Conservation (phyloP, 768 basidiomycete genomes). For the Russula griseocarnosa region DNA sequence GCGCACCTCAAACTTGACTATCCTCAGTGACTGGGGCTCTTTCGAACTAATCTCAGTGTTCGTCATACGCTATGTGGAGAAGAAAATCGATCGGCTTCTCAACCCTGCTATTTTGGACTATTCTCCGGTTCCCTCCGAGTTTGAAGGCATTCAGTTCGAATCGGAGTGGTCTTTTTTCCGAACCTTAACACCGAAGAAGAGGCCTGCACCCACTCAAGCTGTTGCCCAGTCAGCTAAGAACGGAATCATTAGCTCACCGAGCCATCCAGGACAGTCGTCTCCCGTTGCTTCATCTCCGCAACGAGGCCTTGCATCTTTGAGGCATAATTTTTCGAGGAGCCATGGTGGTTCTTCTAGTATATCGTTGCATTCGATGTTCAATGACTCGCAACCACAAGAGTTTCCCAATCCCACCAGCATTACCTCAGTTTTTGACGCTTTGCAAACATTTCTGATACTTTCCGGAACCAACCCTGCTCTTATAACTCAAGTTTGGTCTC, state of each 20-base stretch:
- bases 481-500: constrained; percentile 89
- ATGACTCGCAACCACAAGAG: constrained; percentile 42
- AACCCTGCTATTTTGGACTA: constrained; percentile 82
- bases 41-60: constrained; percentile 57
- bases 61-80: constrained; percentile 88
- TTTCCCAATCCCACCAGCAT: constrained; percentile 49
- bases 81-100: constrained; percentile 80
- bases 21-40: constrained; percentile 1
- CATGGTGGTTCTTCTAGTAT: constrained; percentile 44
- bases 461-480: constrained; percentile 90
- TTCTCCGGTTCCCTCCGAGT: constrained; percentile 68
- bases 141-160: constrained; percentile 86
- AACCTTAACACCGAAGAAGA: constrained; percentile 65
- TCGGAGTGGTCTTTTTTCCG: constrained; percentile 92
- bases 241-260: constrained; percentile 47
- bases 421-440: constrained; percentile 75
- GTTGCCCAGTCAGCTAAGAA: constrained; percentile 36
- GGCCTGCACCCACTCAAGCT: constrained; percentile 37
- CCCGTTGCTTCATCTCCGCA: constrained; percentile 39
- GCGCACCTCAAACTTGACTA: constrained; percentile 26
- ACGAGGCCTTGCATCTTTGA: constrained; percentile 59
- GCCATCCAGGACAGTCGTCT: constrained; percentile 42
- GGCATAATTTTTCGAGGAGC: constrained; percentile 57
- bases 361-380: constrained; percentile 49
- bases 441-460: constrained; percentile 76